Evolutionary conservation across 1,284 basidiomycete species (phyloP), one percentile per base, ranked within the genome.

Genomic region (Cutaneotrichosporon sp.): DNA sequence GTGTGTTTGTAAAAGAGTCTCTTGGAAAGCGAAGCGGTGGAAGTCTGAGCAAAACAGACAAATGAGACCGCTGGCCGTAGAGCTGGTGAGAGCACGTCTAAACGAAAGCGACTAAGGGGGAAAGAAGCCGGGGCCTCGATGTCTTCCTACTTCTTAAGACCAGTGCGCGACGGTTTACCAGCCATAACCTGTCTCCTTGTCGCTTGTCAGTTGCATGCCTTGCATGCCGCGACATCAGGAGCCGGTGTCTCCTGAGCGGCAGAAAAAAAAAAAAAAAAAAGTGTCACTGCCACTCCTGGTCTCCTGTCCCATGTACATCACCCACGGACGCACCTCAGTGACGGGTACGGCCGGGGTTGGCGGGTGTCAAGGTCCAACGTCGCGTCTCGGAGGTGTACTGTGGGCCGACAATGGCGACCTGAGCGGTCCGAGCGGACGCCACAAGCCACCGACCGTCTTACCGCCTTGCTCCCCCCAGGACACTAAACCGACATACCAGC

Each of bases 31-130:
- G 16, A 32, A 53, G 51, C 51, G 51, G 51, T 53, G 18, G 31
- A 53, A 30, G 50, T 52, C 51, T 32, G 31, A 53, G 51, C 51
- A 53, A 53, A 31, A 53, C 49, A 53, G 51, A 53, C 51, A 53
- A 53, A 53, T 53, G 51, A 30, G 26, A 49, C 22, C 31, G 51
- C 18, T 32, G 9, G 26, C 50, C 55, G 55, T 21, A 16, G 51
- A 18, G 16, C 50, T 52, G 18, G 51, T 18, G 32, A n/a, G 52
- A 22, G 55, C 55, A 22, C 34, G 55, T 40, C 55, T 53, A n/a
- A 22, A 50, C 31, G 51, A 53, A 34, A 31, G 51, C 51, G n/a
- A 34, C 34, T 13, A 40, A 14, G 38, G 55, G 38, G 55, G 55
- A 16, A 16, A 40, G 22, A 40, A 56, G 55, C 36, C 22, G 55